Percentiles rank a stretch among this genome's conserved stretches.
phyloP scores from a whole-genome alignment of 495 filamentous ascomycete species.

The Antarctomyces pellizariae region DNA sequence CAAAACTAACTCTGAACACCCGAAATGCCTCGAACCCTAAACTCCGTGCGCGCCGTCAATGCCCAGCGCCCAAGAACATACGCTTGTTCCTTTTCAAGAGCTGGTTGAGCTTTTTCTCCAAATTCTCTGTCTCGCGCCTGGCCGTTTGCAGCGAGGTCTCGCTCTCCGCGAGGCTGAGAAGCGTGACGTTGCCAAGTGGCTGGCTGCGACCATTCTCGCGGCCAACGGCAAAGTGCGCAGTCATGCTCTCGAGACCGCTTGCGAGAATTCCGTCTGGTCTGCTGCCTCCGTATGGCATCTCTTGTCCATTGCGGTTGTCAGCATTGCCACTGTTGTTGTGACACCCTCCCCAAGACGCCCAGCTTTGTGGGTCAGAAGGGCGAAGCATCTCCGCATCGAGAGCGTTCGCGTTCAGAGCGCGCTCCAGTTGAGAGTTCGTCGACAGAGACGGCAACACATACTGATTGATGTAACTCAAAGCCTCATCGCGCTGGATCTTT shows the following conservation, averaged over 20 bases:
- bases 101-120: conserved; percentile 42
- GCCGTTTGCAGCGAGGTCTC: conserved; percentile 30
- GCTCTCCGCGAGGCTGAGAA: conserved; percentile 33
- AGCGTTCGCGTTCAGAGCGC: conserved; percentile 12
- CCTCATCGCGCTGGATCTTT: conserved; percentile 36
- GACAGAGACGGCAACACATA: conserved; percentile 28
- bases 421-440: conserved; percentile 11
- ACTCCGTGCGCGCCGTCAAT: conserved; percentile 9
- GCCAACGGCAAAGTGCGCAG: conserved; percentile 11
- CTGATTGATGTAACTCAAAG: conserved; percentile 42
- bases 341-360: conserved; percentile 11
- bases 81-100: conserved; percentile 37
- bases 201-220: conserved; percentile 8
- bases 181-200: conserved; percentile 22
- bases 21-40: too few relatives aligned
- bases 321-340: neutral
- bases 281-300: conserved; percentile 1
- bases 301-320: neutral
- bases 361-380: conserved; percentile 18
- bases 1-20: too few relatives aligned
- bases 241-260: conserved; percentile 9
- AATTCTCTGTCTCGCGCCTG: conserved; percentile 41
- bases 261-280: conserved; percentile 9
- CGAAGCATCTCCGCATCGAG: conserved; percentile 15
- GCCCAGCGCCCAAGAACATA: conserved; percentile 15